A percentile compares a stretch with the other conserved stretches of the same genome.
Evolutionary conservation across 2,329 filamentous ascomycete species (phyloP).

Genomic region (Fusarium sulawesiense): DNA sequence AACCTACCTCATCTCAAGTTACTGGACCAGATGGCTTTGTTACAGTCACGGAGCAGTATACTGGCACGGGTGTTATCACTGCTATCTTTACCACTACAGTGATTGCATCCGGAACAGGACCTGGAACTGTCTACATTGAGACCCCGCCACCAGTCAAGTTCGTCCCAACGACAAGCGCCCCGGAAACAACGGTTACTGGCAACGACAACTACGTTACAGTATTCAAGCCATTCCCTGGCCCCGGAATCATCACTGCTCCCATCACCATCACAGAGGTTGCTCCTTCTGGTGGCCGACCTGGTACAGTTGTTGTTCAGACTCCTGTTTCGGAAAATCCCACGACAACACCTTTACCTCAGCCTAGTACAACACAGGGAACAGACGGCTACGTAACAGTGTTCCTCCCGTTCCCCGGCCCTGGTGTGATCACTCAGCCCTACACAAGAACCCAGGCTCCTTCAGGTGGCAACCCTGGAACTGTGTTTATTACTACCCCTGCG

Average conservation of each 20-base stretch:
- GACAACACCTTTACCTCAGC: not conserved
- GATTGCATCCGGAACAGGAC: constrained; percentile 13
- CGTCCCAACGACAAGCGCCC: constrained; percentile 3
- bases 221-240: constrained; percentile 28
- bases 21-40: constrained; percentile 5
- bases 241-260: constrained; percentile 30
- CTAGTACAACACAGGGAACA: constrained; percentile 10
- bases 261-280: constrained; percentile 22
- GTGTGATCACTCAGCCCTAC: constrained; percentile 11
- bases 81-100: constrained; percentile 30
- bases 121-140: constrained; percentile 33
- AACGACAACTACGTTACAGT: constrained; percentile 28
- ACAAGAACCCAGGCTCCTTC: constrained; percentile 19
- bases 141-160: constrained; percentile 25
- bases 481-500: constrained; percentile 18
- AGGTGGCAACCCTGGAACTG: constrained; percentile 22
- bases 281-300: constrained; percentile 21
- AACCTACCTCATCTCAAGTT: not conserved
- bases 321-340: constrained; percentile 1
- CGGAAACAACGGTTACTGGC: constrained; percentile 18
- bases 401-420: constrained; percentile 18
- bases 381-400: constrained; percentile 15
- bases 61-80: constrained; percentile 20
- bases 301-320: constrained; percentile 29
- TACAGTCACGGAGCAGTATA: constrained; percentile 18